A percentile compares a stretch with the other conserved stretches of the same genome.
Conservation (phyloP, 2,329 filamentous ascomycete species). For the Cladosporium colombiae region DNA sequence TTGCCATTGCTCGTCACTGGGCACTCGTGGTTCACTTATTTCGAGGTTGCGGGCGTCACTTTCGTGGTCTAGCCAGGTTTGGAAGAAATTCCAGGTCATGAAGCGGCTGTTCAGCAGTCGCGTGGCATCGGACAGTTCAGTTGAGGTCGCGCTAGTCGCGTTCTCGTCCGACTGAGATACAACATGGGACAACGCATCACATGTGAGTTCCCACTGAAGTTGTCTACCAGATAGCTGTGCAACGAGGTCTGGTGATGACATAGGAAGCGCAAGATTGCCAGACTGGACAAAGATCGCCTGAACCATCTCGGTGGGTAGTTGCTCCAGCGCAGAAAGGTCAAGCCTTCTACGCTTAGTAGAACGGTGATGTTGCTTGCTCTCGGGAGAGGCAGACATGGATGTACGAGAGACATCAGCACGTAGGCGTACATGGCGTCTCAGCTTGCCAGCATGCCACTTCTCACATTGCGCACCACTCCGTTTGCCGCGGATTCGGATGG, state of each 20-base stretch:
- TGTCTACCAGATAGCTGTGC: constrained; percentile 35
- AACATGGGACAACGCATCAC: constrained; percentile 28
- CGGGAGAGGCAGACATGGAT: not conserved
- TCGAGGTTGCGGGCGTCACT: constrained; percentile 1
- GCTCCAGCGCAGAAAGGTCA: constrained; percentile 33
- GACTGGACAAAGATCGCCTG: constrained; percentile 38
- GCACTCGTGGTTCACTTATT: constrained; percentile 6
- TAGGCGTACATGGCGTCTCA: constrained; percentile 22
- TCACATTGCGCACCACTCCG: constrained; percentile 29
- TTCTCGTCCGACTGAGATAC: constrained; percentile 18
- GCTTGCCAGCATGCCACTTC: constrained; percentile 32
- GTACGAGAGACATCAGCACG: not conserved
- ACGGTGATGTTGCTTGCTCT: not conserved
- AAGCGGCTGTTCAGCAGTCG: constrained; percentile 37
- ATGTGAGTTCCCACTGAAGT: constrained; percentile 32
- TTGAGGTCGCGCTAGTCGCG: constrained; percentile 5
- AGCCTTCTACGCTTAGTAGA: constrained; percentile 8
- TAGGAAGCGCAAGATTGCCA: constrained; percentile 35
- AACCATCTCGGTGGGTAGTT: constrained; percentile 39
- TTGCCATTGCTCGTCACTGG: not conserved
- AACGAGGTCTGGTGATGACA: constrained; percentile 33
- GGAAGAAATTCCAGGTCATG: constrained; percentile 39
- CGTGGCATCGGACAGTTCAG: constrained; percentile 27
- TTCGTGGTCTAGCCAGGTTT: constrained; percentile 27
- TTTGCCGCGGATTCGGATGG: constrained; percentile 38